Conservation (phyloP, 148 eudicot genomes). For the Cornus suecica region DNA sequence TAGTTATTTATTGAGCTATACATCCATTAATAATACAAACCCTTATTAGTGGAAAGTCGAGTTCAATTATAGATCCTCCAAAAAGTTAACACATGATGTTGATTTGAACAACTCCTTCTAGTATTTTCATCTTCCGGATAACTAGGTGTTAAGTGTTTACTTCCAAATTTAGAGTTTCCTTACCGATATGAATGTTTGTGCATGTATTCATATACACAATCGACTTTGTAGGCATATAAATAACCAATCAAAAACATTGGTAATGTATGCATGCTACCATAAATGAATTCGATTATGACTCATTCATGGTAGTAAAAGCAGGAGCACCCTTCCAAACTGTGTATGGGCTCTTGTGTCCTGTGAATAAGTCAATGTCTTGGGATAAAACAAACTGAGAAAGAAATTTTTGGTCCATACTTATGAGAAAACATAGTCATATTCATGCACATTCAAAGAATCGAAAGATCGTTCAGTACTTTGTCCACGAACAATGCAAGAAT, state of each 20-base stretch:
- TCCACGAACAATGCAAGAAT: not conserved
- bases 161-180: too few relatives aligned
- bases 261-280: not conserved
- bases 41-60: too few relatives aligned
- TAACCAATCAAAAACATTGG: not conserved
- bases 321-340: not conserved
- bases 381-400: not conserved
- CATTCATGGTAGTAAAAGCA: not conserved
- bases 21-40: too few relatives aligned
- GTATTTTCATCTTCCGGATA: too few relatives aligned
- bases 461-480: not conserved
- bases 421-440: not conserved
- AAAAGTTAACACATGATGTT: too few relatives aligned
- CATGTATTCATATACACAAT: too few relatives aligned
- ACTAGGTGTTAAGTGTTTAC: too few relatives aligned
- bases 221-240: too few relatives aligned
- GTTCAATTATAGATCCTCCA: too few relatives aligned
- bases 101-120: too few relatives aligned
- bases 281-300: not conserved
- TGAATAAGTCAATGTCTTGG: not conserved
- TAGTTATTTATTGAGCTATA: too few relatives aligned
- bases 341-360: not conserved
- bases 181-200: too few relatives aligned
- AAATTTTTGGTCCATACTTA: not conserved
- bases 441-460: not conserved